Evolutionary conservation across 2,329 filamentous ascomycete species (phyloP).

Genomic region (Colletotrichum simmondsii): DNA sequence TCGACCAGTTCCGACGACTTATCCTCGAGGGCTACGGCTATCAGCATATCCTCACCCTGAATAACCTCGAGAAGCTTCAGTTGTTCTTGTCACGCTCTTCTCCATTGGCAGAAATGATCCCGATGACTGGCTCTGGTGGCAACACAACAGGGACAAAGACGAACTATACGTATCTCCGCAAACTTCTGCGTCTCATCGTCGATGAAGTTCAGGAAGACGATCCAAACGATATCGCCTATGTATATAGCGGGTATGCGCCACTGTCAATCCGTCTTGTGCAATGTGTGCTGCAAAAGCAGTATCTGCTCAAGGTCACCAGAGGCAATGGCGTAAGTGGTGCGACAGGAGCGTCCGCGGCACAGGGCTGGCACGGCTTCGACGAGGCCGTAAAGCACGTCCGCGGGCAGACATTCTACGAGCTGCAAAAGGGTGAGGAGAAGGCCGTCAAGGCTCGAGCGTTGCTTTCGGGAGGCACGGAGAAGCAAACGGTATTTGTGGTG

Average conservation of each 20-base stretch:
- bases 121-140: conserved; percentile 73
- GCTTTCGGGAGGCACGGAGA: conserved; percentile 77
- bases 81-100: conserved; percentile 83
- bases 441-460: conserved; percentile 87
- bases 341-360: conserved; percentile 57
- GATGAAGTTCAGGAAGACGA: conserved; percentile 97
- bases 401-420: conserved; percentile 90
- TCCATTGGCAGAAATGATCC: conserved; percentile 83
- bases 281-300: conserved; percentile 90
- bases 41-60: conserved; percentile 91
- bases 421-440: conserved; percentile 93
- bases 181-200: conserved; percentile 87
- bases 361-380: conserved; percentile 94
- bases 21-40: conserved; percentile 94
- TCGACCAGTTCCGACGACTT: conserved; percentile 88
- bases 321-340: conserved; percentile 65
- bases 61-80: conserved; percentile 88
- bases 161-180: conserved; percentile 90
- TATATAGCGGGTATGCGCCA: conserved; percentile 96
- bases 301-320: conserved; percentile 77
- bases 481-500: conserved; percentile 94
- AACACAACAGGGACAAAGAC: conserved; percentile 77
- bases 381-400: conserved; percentile 88
- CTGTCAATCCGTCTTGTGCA: conserved; percentile 92
- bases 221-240: conserved; percentile 95